These are phyloP conservation scores for Lathyrus tuberosus DNA, from an alignment of 306 rosid genomes.

Conservation along the genomic window DNA sequence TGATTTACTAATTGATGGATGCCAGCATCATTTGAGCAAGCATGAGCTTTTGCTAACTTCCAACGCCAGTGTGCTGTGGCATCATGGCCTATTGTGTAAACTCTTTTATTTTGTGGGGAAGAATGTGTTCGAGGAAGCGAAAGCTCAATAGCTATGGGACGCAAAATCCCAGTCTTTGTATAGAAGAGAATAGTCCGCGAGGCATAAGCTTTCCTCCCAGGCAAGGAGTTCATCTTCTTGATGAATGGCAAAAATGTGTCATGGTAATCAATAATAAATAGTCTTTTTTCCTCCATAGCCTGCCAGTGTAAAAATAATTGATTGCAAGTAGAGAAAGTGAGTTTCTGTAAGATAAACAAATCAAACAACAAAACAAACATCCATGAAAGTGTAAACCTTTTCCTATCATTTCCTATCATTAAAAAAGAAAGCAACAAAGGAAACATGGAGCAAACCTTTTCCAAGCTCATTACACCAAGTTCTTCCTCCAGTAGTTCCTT, in stretches of 20 bases:
- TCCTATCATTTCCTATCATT: neutral
- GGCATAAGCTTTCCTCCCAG: slow-evolving; percentile 82
- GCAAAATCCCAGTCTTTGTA: slow-evolving; percentile 49
- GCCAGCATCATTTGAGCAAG: slow-evolving; percentile 86
- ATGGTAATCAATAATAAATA: slow-evolving; percentile 82
- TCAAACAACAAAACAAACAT: slow-evolving; percentile 23
- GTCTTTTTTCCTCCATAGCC: slow-evolving; percentile 86
- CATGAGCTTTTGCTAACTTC: slow-evolving; percentile 98
- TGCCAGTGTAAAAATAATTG: slow-evolving; percentile 40
- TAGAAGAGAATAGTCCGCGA: slow-evolving; percentile 76
- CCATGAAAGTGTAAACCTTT: neutral
- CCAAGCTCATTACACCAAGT: slow-evolving; percentile 74
- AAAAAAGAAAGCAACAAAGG: slow-evolving; percentile 23
- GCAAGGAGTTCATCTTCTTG: slow-evolving; percentile 77
- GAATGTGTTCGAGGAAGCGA: slow-evolving; percentile 70
- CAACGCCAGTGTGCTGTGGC: slow-evolving; percentile 89
- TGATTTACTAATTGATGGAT: slow-evolving; percentile 95
- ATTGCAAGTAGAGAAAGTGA: slow-evolving; percentile 25
- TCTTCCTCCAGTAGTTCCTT: slow-evolving; percentile 80
- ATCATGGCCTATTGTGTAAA: slow-evolving; percentile 80
- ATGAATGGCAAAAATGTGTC: slow-evolving; percentile 83
- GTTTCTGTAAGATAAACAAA: slow-evolving; percentile 15
- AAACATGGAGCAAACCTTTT: slow-evolving; percentile 54
- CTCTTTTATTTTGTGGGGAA: slow-evolving; percentile 53
- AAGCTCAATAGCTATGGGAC: slow-evolving; percentile 87